Evolutionary conservation across 495 filamentous ascomycete species (phyloP), one percentile per base, ranked within the genome.

Genomic region (Hypoxylon fragiforme): DNA sequence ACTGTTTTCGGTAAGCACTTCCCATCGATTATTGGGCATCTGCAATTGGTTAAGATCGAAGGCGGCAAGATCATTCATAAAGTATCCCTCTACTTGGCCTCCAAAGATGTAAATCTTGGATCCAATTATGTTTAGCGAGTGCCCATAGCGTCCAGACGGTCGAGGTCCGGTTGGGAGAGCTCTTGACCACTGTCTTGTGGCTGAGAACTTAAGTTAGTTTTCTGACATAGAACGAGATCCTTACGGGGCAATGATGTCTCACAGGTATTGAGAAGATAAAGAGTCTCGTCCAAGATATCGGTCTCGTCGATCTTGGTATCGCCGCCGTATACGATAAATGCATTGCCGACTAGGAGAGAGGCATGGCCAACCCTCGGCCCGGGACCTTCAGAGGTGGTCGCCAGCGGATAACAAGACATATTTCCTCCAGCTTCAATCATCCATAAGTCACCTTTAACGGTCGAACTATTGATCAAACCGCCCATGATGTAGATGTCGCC

Each of bases 231-330:
- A 30, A 50, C 14, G 38, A 45, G 22, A 55, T 35, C 38, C 73
- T n/a, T 31, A 39, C 11, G 36, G 50, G 43, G 39, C 9, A 30
- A 14, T 5, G 28, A 44, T 62, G 44, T 57, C 91, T 70, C 81
- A 97, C 95, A 96, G 39, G 95, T 99, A 77, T 99, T 99, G 31
- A 99, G 75, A 15, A 99, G 80, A 70, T 99, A 99, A 11, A 99
- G 73, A 6, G 92, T 97, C 71, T 97, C 92, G 62, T 99, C 95
- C 43, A 99, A 69, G 22, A 88, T 76, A 70, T 99, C 95, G 4
- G 79, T 81, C 55, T 97, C 92, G 55, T 97, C 91, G 63, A 95
- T 85, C 73, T 97, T 97, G 18, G 95, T 99, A 68, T 99, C 95
- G 62, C 95, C 95, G 19, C 95, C 95, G 68, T 96, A 99, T 11